phyloP scores from a whole-genome alignment of 768 basidiomycete genomes.

The Auricularia heimuer region DNA sequence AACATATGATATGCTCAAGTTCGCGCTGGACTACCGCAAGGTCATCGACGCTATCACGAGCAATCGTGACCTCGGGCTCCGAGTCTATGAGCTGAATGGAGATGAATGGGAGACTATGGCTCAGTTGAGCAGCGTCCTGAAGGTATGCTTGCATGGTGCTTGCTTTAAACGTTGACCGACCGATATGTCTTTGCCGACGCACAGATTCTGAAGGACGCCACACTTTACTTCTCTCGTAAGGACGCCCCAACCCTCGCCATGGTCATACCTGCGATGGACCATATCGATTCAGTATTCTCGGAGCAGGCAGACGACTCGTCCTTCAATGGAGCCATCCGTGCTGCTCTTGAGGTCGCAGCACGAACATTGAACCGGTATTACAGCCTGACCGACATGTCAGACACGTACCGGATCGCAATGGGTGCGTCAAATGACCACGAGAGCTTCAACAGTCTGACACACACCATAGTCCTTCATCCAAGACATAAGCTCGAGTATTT shows the following conservation, averaged over 20 bases:
- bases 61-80: conserved; percentile 13
- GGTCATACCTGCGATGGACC: conserved; percentile 32
- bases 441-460: neutral
- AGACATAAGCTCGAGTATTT: conserved; percentile 28
- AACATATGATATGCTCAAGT: conserved; percentile 23
- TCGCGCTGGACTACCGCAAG: conserved; percentile 19
- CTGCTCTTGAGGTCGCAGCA: conserved; percentile 20
- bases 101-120: conserved; percentile 25
- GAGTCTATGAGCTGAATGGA: conserved; percentile 16
- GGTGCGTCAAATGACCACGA: conserved; percentile 15
- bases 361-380: conserved; percentile 26
- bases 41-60: conserved; percentile 21
- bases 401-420: conserved; percentile 25
- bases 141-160: conserved; percentile 15
- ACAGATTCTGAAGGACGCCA: conserved; percentile 29
- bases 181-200: neutral
- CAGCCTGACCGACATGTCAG: conserved; percentile 17
- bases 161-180: neutral
- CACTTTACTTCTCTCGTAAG: conserved; percentile 21
- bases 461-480: conserved; percentile 25
- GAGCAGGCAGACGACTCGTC: conserved; percentile 10
- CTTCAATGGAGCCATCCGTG: conserved; percentile 15
- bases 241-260: conserved; percentile 18
- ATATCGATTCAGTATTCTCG: conserved; percentile 20
- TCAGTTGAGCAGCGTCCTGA: conserved; percentile 22